Evolutionary conservation across 352 stramenopile species (phyloP).

Genomic region (Globisporangium recalcitrans): DNA sequence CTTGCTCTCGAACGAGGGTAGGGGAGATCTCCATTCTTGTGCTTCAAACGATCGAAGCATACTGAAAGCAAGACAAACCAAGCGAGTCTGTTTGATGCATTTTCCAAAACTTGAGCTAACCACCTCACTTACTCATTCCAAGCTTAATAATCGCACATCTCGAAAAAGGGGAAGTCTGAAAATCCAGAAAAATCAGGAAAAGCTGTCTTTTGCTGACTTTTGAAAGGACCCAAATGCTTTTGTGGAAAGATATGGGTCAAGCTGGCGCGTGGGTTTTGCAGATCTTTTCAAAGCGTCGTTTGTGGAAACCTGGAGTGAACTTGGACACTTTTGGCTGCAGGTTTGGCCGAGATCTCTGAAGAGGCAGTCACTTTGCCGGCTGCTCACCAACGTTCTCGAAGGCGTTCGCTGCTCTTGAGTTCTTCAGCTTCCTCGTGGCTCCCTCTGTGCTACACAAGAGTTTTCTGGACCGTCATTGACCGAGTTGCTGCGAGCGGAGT

Average conservation of each 20-base stretch:
- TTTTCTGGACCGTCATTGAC: conserved; percentile 17
- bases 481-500: neutral
- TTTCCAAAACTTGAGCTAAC: neutral
- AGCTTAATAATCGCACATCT: neutral
- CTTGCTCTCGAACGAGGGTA: neutral
- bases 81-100: neutral
- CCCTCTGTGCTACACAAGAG: conserved; percentile 8
- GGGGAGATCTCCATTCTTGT: too few relatives aligned
- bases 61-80: neutral
- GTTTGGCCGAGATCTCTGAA: neutral
- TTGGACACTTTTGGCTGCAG: neutral
- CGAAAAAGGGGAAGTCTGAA: neutral
- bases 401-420: neutral
- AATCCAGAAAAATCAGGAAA: conserved; percentile 8
- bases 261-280: neutral
- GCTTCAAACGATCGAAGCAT: neutral
- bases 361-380: too few relatives aligned
- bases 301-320: too few relatives aligned
- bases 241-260: conserved; percentile 1
- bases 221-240: neutral
- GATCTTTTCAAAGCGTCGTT: too few relatives aligned
- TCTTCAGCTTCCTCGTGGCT: neutral
- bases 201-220: neutral
- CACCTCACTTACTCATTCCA: neutral
- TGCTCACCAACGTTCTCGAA: neutral